Percentiles rank a stretch among this genome's conserved stretches.
These are phyloP conservation scores for Penicillium janthinellum DNA, from an alignment of 2,329 filamentous ascomycete genomes.

Conservation along the genomic window DNA sequence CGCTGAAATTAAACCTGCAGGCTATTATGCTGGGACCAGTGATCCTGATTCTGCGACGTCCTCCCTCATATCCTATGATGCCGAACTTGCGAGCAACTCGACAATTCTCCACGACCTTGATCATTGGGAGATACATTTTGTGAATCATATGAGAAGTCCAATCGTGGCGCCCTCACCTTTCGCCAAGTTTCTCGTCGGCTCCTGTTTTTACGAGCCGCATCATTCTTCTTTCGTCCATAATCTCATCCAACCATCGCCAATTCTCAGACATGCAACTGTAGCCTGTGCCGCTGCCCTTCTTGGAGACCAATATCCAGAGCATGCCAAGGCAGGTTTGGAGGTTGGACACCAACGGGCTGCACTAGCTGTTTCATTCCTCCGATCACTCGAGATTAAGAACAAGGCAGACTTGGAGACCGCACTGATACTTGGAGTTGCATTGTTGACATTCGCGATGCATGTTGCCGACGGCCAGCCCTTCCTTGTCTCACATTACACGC, in stretches of 20 bases:
- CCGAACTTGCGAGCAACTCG: slow-evolving; percentile 12
- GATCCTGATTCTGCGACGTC: not conserved
- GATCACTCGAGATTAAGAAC: slow-evolving; percentile 9
- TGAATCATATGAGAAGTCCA: slow-evolving; percentile 20
- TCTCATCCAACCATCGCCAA: slow-evolving; percentile 10
- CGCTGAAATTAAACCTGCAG: not conserved
- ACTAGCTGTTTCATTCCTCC: slow-evolving; percentile 16
- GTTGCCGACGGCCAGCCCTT: slow-evolving; percentile 17
- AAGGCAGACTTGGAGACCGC: slow-evolving; percentile 15
- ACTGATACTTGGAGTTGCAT: slow-evolving; percentile 15
- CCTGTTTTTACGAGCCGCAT: slow-evolving; percentile 16
- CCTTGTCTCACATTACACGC: slow-evolving; percentile 18
- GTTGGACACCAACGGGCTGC: slow-evolving; percentile 19
- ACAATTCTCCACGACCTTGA: slow-evolving; percentile 14
- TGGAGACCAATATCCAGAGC: slow-evolving; percentile 12
- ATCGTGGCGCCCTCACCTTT: slow-evolving; percentile 14
- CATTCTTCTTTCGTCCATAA: slow-evolving; percentile 17
- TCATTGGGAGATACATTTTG: slow-evolving; percentile 18
- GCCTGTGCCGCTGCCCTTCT: slow-evolving; percentile 21
- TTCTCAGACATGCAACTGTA: slow-evolving; percentile 17
- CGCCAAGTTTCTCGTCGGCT: slow-evolving; percentile 19
- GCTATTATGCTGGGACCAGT: not conserved
- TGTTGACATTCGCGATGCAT: slow-evolving; percentile 25
- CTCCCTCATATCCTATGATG: not conserved
- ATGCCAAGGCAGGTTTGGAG: slow-evolving; percentile 4